A percentile compares a stretch with the other conserved stretches of the same genome.
Conservation (phyloP, 1,139 yeast genomes). For the Lodderomyces elongisporus region DNA sequence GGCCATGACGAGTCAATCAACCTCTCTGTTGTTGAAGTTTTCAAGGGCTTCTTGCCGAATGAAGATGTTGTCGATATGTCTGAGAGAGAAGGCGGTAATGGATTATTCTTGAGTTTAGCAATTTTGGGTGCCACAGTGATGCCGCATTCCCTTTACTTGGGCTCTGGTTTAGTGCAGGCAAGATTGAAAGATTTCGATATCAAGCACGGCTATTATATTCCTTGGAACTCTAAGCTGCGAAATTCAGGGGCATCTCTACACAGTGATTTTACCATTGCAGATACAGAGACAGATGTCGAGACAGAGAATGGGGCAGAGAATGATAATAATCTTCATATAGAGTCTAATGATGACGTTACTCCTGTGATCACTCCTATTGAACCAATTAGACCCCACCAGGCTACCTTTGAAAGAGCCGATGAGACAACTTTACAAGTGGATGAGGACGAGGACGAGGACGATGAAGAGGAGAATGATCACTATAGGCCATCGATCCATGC, state of each 20-base stretch:
- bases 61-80: slow-evolving; percentile 52
- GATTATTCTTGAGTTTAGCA: slow-evolving; percentile 82
- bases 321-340: no score
- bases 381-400: no score
- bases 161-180: slow-evolving; percentile 91
- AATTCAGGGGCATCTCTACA: slow-evolving; percentile 1
- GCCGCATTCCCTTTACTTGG: slow-evolving; percentile 93
- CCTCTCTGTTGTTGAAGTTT: slow-evolving; percentile 50
- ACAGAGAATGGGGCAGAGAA: slow-evolving; percentile 19
- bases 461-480: slow-evolving; percentile 22
- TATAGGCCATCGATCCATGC: slow-evolving; percentile 68
- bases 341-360: background rate
- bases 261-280: slow-evolving; percentile 1
- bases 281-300: slow-evolving; percentile 4
- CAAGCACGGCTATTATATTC: slow-evolving; percentile 50
- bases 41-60: slow-evolving; percentile 77
- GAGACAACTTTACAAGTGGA: slow-evolving; percentile 18
- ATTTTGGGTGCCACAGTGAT: slow-evolving; percentile 95
- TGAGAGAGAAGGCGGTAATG: slow-evolving; percentile 62
- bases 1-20: slow-evolving; percentile 47
- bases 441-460: slow-evolving; percentile 12
- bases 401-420: slow-evolving; percentile 22
- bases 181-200: slow-evolving; percentile 78
- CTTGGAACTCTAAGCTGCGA: slow-evolving; percentile 10
- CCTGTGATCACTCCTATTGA: slow-evolving; percentile 11